These are phyloP conservation scores for Phytopythium ostracodes DNA, from an alignment of 352 stramenopile species.

Conservation along the genomic window DNA sequence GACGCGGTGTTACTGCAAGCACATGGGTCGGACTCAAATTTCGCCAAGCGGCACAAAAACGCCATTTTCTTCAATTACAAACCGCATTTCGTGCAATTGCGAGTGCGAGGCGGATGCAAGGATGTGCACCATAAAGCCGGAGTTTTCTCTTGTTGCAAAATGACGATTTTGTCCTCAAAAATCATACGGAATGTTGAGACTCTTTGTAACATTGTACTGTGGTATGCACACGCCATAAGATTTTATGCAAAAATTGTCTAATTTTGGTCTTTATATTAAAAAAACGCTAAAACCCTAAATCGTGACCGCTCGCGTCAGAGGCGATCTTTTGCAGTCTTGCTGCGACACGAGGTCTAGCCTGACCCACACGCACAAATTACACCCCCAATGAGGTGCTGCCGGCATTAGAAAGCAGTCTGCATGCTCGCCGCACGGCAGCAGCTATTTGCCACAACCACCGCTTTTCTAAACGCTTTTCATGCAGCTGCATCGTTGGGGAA, in stretches of 20 bases:
- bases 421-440: not conserved
- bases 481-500: not conserved
- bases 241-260: not conserved
- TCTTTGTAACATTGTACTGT: not conserved
- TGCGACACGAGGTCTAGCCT: not conserved
- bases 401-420: not conserved
- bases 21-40: not conserved
- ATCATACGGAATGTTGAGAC: not conserved
- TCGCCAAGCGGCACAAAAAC: not conserved
- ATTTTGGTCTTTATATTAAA: not conserved
- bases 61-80: not conserved
- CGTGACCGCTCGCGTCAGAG: not conserved
- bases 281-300: not conserved
- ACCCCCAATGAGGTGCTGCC: not conserved
- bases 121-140: not conserved
- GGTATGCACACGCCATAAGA: not conserved
- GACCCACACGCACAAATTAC: not conserved
- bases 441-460: not conserved
- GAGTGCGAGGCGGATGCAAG: not conserved
- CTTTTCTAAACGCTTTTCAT: not conserved
- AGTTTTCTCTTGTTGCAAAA: not conserved
- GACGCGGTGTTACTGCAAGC: not conserved
- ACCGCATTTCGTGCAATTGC: not conserved
- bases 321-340: not conserved
- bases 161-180: not conserved